A percentile compares a stretch with the other conserved stretches of the same genome.
Evolutionary conservation across 192 early-diverging fungal species (phyloP).

Genomic region (Coemansia sp.): DNA sequence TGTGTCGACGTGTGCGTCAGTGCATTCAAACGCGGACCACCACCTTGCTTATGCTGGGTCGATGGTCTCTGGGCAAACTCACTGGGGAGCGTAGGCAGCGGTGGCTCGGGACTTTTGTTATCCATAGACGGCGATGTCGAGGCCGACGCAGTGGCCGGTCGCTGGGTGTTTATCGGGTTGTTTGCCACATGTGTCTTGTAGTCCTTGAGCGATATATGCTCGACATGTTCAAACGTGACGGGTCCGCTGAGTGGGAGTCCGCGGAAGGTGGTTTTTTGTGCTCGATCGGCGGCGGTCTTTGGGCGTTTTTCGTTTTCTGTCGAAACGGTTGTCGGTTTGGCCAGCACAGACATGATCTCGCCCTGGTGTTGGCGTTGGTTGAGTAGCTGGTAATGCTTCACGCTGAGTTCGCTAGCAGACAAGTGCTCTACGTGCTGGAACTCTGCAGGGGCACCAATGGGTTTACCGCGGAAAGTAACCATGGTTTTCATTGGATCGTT

Average conservation of each 20-base stretch:
- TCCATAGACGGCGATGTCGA: neutral
- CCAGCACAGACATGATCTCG: slow-evolving; percentile 43
- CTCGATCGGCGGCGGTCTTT: slow-evolving; percentile 3
- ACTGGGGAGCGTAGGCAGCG: neutral
- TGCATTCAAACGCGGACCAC: slow-evolving; percentile 14
- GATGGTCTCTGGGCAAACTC: neutral
- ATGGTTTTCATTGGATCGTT: slow-evolving; percentile 13
- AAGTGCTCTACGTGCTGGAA: slow-evolving; percentile 49
- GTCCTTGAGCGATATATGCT: slow-evolving; percentile 44
- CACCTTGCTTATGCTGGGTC: neutral
- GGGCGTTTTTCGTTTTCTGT: neutral
- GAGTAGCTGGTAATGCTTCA: slow-evolving; percentile 48
- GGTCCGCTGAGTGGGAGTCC: slow-evolving; percentile 46
- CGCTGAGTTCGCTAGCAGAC: slow-evolving; percentile 28
- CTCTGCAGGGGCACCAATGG: slow-evolving; percentile 30
- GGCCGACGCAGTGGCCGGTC: neutral
- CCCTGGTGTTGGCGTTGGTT: slow-evolving; percentile 48
- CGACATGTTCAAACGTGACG: slow-evolving; percentile 44
- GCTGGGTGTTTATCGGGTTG: slow-evolving; percentile 1
- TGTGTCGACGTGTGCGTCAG: slow-evolving; percentile 33
- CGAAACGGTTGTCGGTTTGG: slow-evolving; percentile 9
- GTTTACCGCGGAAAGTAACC: slow-evolving; percentile 22
- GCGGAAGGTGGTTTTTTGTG: slow-evolving; percentile 34
- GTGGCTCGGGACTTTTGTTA: neutral
- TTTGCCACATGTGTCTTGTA: slow-evolving; percentile 33